phyloP scores from a whole-genome alignment of 2,329 filamentous ascomycete genomes.

The Phialemonium atrogriseum region DNA sequence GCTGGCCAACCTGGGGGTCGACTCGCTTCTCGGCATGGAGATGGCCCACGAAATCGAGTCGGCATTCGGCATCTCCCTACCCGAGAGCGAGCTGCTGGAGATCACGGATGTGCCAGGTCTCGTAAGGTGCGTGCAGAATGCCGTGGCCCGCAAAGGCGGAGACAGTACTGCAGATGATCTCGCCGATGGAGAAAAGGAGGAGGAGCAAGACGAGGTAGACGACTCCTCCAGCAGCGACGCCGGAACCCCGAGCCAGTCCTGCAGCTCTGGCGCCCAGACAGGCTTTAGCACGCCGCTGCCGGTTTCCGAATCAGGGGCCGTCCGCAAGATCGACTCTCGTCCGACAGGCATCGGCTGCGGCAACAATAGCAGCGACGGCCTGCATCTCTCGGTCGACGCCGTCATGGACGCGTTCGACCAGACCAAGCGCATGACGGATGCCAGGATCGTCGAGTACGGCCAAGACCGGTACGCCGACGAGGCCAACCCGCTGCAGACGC shows the following conservation, averaged over 20 bases:
- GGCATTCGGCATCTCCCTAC: conserved; percentile 1
- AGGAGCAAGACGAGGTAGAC: too few relatives aligned
- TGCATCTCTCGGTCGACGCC: not conserved
- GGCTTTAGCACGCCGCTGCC: not conserved
- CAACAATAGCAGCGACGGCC: conserved; percentile 1
- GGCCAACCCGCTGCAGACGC: conserved; percentile 1
- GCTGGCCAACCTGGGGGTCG: conserved; percentile 11
- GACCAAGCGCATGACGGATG: not conserved
- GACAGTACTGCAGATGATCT: too few relatives aligned
- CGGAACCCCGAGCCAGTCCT: too few relatives aligned
- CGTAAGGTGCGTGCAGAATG: not conserved
- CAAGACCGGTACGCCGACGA: conserved; percentile 8
- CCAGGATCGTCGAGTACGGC: not conserved
- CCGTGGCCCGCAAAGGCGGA: not conserved
- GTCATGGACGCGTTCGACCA: not conserved
- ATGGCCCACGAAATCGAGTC: conserved; percentile 6
- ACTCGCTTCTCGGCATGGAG: conserved; percentile 15
- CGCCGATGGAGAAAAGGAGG: too few relatives aligned
- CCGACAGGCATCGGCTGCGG: too few relatives aligned
- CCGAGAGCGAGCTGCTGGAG: not conserved
- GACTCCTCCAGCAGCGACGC: too few relatives aligned
- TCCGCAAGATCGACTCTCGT: too few relatives aligned
- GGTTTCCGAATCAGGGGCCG: not conserved
- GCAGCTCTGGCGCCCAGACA: not conserved
- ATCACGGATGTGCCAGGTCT: not conserved